A percentile compares a stretch with the other conserved stretches of the same genome.
Evolutionary conservation across 768 basidiomycete species (phyloP).

Genomic region (Russula olivacea): DNA sequence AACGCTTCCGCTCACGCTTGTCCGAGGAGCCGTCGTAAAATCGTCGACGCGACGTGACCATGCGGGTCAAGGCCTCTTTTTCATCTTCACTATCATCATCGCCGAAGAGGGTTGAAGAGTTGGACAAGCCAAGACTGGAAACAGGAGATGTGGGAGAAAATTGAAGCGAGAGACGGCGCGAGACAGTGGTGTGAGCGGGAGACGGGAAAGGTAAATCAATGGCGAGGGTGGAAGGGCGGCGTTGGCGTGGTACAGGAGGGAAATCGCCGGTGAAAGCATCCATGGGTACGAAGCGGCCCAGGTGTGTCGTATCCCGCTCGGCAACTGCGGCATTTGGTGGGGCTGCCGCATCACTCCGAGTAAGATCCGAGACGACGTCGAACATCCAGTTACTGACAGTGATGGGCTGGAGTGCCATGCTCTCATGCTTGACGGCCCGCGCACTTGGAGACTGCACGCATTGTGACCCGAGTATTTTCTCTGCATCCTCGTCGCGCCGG

Average conservation of each 20-base stretch:
- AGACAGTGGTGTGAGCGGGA: constrained; percentile 33
- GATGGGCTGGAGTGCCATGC: constrained; percentile 47
- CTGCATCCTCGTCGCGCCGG: constrained; percentile 39
- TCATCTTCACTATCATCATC: constrained; percentile 43
- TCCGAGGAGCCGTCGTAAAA: neutral
- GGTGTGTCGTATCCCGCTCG: constrained; percentile 27
- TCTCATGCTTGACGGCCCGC: constrained; percentile 37
- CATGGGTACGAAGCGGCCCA: constrained; percentile 37
- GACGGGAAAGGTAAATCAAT: constrained; percentile 35
- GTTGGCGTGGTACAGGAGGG: constrained; percentile 25
- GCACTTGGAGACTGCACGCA: constrained; percentile 35
- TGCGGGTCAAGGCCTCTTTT: constrained; percentile 32
- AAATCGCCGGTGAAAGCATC: constrained; percentile 29
- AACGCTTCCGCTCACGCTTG: constrained; percentile 34
- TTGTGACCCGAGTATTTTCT: constrained; percentile 43
- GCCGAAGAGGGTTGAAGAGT: constrained; percentile 30
- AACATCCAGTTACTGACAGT: constrained; percentile 83
- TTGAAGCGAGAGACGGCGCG: constrained; percentile 52
- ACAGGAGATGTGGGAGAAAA: constrained; percentile 48
- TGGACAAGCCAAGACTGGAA: constrained; percentile 25
- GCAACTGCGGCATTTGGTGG: constrained; percentile 30
- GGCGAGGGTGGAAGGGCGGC: constrained; percentile 38
- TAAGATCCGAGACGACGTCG: constrained; percentile 66
- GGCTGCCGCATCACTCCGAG: constrained; percentile 31
- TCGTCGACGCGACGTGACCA: constrained; percentile 21